phyloP scores from a whole-genome alignment of 2,329 filamentous ascomycete species.

The Tolypocladium guangdongense region DNA sequence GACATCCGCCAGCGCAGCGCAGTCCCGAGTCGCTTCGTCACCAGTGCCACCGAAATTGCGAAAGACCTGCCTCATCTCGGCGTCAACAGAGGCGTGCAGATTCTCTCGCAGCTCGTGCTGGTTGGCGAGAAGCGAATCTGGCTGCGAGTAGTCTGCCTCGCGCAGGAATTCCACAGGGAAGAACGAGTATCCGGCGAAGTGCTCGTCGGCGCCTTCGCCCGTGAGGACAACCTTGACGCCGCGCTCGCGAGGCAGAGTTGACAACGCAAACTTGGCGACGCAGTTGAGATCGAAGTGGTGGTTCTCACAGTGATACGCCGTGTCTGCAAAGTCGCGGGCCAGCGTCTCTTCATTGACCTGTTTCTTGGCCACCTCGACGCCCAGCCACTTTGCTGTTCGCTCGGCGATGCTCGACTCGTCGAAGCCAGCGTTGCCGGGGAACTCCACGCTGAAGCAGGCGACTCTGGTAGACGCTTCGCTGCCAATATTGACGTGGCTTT shows the following conservation, averaged over 20 bases:
- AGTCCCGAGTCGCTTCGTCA: too few relatives aligned
- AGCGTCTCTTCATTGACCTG: slow-evolving; percentile 16
- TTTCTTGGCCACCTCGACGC: slow-evolving; percentile 15
- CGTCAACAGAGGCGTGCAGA: neutral
- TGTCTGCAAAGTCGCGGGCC: slow-evolving; percentile 17
- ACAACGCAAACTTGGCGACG: slow-evolving; percentile 38
- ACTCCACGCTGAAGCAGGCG: slow-evolving; percentile 39
- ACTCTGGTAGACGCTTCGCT: slow-evolving; percentile 21
- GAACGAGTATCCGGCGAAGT: slow-evolving; percentile 39
- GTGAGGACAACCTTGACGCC: slow-evolving; percentile 44
- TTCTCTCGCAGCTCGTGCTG: neutral
- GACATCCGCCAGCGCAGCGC: too few relatives aligned
- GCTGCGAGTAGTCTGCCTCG: slow-evolving; percentile 31
- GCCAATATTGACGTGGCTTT: slow-evolving; percentile 34
- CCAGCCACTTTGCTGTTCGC: slow-evolving; percentile 21
- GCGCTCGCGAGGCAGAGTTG: slow-evolving; percentile 28
- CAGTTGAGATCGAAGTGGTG: slow-evolving; percentile 35
- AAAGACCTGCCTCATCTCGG: slow-evolving; percentile 5
- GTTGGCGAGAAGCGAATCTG: slow-evolving; percentile 10
- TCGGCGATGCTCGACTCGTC: slow-evolving; percentile 32
- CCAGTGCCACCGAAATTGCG: neutral
- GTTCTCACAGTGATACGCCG: slow-evolving; percentile 19
- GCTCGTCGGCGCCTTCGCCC: slow-evolving; percentile 41
- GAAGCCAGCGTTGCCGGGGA: slow-evolving; percentile 34
- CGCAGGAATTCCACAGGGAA: slow-evolving; percentile 35